phyloP scores from a whole-genome alignment of 2,329 filamentous ascomycete species.

The Stemphylium lycopersici region DNA sequence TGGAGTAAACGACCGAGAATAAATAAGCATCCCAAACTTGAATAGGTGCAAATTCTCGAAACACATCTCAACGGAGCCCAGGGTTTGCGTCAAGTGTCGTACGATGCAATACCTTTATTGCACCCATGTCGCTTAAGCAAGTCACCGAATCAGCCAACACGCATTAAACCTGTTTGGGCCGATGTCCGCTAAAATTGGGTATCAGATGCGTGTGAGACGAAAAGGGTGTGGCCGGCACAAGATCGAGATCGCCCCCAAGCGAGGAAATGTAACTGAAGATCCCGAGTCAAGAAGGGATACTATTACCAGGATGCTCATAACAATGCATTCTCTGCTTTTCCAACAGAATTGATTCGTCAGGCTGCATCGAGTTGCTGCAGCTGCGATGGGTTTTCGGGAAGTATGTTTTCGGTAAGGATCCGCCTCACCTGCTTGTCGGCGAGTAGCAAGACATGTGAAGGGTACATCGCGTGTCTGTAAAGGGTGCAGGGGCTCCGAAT shows the following conservation, averaged over 20 bases:
- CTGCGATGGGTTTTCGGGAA: slow-evolving; percentile 5
- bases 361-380: slow-evolving; percentile 2
- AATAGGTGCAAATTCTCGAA: slow-evolving; percentile 14
- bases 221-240: slow-evolving; percentile 14
- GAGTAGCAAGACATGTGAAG: slow-evolving; percentile 7
- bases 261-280: slow-evolving; percentile 8
- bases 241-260: slow-evolving; percentile 19
- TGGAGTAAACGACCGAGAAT: slow-evolving; percentile 6
- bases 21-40: slow-evolving; percentile 3
- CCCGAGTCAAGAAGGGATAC: slow-evolving; percentile 8
- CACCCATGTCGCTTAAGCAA: slow-evolving; percentile 26
- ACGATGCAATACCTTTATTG: slow-evolving; percentile 22
- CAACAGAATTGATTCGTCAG: slow-evolving; percentile 3
- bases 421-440: slow-evolving; percentile 1
- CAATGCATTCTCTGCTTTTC: slow-evolving; percentile 6
- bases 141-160: slow-evolving; percentile 10
- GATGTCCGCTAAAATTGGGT: slow-evolving; percentile 13
- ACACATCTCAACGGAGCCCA: slow-evolving; percentile 13
- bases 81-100: slow-evolving; percentile 18
- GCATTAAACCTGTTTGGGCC: slow-evolving; percentile 18
- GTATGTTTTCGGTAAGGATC: slow-evolving; percentile 9
- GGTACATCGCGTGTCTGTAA: slow-evolving; percentile 2
- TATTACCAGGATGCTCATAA: slow-evolving; percentile 10
- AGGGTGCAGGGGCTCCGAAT: slow-evolving; percentile 1
- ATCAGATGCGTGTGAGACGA: slow-evolving; percentile 19